Conservation (phyloP, 2,329 filamentous ascomycete genomes). For the Sordariomycetes sp. region DNA sequence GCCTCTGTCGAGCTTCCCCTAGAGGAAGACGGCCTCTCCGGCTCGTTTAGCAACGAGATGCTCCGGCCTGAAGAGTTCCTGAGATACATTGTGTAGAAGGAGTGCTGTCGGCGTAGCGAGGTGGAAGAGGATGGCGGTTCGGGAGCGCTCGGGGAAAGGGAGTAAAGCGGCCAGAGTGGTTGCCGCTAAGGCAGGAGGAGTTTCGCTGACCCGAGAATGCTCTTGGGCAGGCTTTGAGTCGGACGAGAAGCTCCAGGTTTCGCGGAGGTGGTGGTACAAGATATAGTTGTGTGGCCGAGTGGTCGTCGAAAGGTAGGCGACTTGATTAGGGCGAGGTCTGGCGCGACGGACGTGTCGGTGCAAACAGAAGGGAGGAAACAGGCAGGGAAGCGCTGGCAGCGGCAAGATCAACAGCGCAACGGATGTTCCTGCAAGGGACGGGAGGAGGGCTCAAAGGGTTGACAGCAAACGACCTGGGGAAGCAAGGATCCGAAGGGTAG, state of each 20-base stretch:
- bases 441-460: not conserved
- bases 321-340: not conserved
- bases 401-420: not conserved
- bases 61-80: slow-evolving; percentile 45
- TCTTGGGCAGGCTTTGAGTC: no score
- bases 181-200: not conserved
- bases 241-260: not conserved
- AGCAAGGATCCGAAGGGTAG: not conserved
- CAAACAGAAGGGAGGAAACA: not conserved
- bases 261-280: not conserved
- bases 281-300: not conserved
- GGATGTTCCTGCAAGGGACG: not conserved
- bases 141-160: no score
- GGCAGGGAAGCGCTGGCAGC: not conserved
- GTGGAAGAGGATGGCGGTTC: not conserved
- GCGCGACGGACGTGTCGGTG: not conserved
- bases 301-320: not conserved
- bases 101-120: not conserved
- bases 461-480: not conserved
- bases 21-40: slow-evolving; percentile 11
- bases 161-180: no score
- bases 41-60: slow-evolving; percentile 49
- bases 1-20: slow-evolving; percentile 30
- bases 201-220: not conserved
- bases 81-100: slow-evolving; percentile 36